Evolutionary conservation across 2,329 filamentous ascomycete species (phyloP), one percentile per base, ranked within the genome.

Genomic region (Talaromyces sp.): DNA sequence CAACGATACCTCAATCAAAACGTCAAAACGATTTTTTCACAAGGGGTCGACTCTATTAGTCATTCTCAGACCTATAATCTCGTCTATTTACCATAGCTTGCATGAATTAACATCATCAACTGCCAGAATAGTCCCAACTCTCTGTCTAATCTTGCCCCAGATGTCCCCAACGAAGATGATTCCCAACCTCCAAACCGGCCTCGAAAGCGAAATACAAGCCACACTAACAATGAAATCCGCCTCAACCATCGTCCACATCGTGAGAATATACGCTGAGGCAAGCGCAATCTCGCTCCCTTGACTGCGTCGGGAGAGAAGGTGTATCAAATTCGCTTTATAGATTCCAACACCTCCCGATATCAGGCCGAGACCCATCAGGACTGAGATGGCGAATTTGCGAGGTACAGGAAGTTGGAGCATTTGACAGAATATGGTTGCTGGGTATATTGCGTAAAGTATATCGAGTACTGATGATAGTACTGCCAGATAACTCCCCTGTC

Each of bases 361-460:
- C 3, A 58, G 22, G 3, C 61, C 61, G 14, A 63, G 22, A 35
- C 61, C 61, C 61, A 63, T 63, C 9, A 63, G 31, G 27, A 49
- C 31, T 1, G 61, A 63, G 8, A 63, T 13, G 19, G 27, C 24
- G 1, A 57, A 3, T 49, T 63, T 63, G 27, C 61, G 39, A 9
- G 22, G 7, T 16, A 5, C 45, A 14, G 50, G 3, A 9, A 63
- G 24, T 37, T 60, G 37, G 35, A 24, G 47, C 52, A 57, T 43
- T 57, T 63, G 35, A 24, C 49, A 63, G 24, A 63, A 45, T 16
- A 58, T 41, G 27, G 50, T 57, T 39, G 50, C 61, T 35, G 61
- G 61, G 19, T 63, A 63, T 50, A 63, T 57, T 16, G 61, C 61
- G 52, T 63, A 63, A 24, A 63, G 3, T 31, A 63, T 45, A 33